Base-by-base conservation (phyloP, 768 basidiomycete genomes). In the Tremella yokohamensis region DNA sequence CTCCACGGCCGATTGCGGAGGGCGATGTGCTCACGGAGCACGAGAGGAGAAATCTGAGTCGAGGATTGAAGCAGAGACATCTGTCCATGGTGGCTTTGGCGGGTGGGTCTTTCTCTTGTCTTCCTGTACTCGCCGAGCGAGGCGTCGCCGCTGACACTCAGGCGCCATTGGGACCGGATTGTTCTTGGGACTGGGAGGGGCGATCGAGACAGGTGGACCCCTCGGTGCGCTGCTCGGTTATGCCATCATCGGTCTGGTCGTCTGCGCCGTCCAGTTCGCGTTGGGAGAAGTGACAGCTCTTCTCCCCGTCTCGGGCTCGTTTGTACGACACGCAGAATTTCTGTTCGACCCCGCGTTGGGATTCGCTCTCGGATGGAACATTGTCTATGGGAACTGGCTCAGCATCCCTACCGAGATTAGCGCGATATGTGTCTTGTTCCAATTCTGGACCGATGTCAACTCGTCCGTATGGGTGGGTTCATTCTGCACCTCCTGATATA, bases 381-480 rank as follows among this genome's bases (percentile, higher is more conserved):
- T 52, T 52, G 13, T 25, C 53, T 51, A 29, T 18, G 48, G 18
- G 18, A 34, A 34, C 11, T 34, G 29, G 29, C 29, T 34, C 29
- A 34, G 29, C 42, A 18, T 45, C 8, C 22, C 48, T 49, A 20
- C 26, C 48, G 29, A 52, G 20, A n/a, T 50, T 9, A n/a, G 15
- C 19, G 16, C 49, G 4, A 16, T 20, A n/a, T 22, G 15, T 22
- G 19, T 22, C 26, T 22, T 18, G 26, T 52, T n/a, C 29, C 22
- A 34, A 12, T 16, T 78, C 77, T 70, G 68, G 77, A 69, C 77
- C 76, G 76, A 54, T 65, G 22, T 74, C 75, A 58, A 80, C 87
- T 52, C 77, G 84, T 83, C 58, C 88, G 87, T 3, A 84, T 88
- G 0, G 83, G 89, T 2, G 82, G 92, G 18, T 77, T 94, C 20